Evolutionary conservation across 2,329 filamentous ascomycete genomes (phyloP).

Genomic region (Grosmannia clavigera): DNA sequence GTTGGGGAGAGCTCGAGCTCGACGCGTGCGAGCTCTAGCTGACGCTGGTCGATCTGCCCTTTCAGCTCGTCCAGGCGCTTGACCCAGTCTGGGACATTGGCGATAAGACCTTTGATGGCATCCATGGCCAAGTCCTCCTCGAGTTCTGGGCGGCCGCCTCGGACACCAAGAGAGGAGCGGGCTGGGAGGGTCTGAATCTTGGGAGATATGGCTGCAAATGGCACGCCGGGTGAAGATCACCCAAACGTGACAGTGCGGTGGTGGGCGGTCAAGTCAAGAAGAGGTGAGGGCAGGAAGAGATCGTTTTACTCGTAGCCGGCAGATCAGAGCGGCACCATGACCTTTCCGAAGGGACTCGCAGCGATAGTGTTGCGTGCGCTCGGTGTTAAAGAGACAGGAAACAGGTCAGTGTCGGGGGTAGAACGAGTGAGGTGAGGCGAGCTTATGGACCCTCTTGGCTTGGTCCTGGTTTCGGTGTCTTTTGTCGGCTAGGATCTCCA

Average conservation of each 20-base stretch:
- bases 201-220: background rate
- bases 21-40: slow-evolving; percentile 40
- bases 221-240: background rate
- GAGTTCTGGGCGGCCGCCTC: background rate
- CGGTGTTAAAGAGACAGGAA: background rate
- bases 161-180: background rate
- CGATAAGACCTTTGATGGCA: slow-evolving; percentile 39
- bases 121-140: slow-evolving; percentile 32
- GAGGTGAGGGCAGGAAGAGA: background rate
- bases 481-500: background rate
- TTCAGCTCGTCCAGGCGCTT: slow-evolving; percentile 46
- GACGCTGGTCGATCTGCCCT: slow-evolving; percentile 47
- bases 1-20: slow-evolving; percentile 17
- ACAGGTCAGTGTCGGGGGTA: background rate
- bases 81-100: slow-evolving; percentile 48
- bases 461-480: background rate
- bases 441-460: background rate
- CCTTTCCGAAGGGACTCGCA: background rate
- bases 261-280: background rate
- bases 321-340: background rate
- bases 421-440: background rate
- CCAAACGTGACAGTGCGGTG: background rate
- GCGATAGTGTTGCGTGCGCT: background rate
- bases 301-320: background rate
- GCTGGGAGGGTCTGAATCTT: background rate